Percentiles rank a stretch among this genome's conserved stretches.
Conservation (phyloP, 805 yeast genomes). For the Suhomyces pyralidae region DNA sequence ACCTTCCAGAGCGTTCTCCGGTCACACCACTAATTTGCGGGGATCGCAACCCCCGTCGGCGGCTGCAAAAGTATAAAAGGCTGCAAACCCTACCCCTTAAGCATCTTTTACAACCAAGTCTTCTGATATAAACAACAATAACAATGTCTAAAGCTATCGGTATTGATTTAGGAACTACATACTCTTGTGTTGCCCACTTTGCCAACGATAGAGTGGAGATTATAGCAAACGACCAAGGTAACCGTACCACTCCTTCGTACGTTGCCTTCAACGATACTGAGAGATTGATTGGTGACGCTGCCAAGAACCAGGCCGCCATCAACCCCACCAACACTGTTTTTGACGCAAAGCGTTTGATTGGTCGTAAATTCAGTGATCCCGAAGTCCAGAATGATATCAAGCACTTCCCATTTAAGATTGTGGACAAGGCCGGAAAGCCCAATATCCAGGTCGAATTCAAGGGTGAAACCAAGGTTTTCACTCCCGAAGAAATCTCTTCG, state of each 20-base stretch:
- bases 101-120: background rate
- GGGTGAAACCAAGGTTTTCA: slow-evolving; percentile 81
- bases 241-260: slow-evolving; percentile 95
- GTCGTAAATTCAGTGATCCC: slow-evolving; percentile 72
- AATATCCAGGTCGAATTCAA: slow-evolving; percentile 81
- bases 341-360: slow-evolving; percentile 94
- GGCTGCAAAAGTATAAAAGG: slow-evolving; percentile 4
- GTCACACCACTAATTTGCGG: slow-evolving; percentile 5
- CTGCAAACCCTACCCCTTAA: background rate
- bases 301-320: slow-evolving; percentile 97
- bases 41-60: slow-evolving; percentile 2
- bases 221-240: slow-evolving; percentile 97
- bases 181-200: slow-evolving; percentile 85
- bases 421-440: slow-evolving; percentile 82
- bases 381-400: slow-evolving; percentile 77
- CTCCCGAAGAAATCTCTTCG: slow-evolving; percentile 93
- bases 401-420: slow-evolving; percentile 84
- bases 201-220: slow-evolving; percentile 86
- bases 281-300: slow-evolving; percentile 95
- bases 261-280: slow-evolving; percentile 96
- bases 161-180: slow-evolving; percentile 96
- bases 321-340: slow-evolving; percentile 92
- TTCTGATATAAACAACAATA: background rate
- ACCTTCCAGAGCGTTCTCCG: background rate
- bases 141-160: slow-evolving; percentile 53